Evolutionary conservation across 2,329 filamentous ascomycete genomes (phyloP).

Genomic region (Epichloe elymi): DNA sequence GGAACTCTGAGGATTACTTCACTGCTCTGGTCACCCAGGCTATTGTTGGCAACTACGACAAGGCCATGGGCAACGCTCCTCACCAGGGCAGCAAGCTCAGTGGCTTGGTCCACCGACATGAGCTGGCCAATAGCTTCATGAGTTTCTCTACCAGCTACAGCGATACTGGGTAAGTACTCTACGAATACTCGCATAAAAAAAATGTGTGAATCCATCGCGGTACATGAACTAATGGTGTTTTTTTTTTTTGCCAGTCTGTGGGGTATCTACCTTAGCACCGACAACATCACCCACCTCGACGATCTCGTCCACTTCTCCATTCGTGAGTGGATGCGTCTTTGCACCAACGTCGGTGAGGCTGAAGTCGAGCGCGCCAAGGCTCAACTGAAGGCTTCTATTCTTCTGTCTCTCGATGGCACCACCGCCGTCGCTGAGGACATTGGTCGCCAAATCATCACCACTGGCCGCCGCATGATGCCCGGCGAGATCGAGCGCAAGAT

Average conservation of each 20-base stretch:
- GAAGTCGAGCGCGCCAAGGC: slow-evolving; percentile 98
- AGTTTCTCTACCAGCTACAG: slow-evolving; percentile 99
- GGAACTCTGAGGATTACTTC: slow-evolving; percentile 99
- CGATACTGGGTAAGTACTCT: slow-evolving; percentile 72
- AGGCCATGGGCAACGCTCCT: slow-evolving; percentile 92
- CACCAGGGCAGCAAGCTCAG: slow-evolving; percentile 98
- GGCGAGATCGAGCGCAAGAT: slow-evolving; percentile 92
- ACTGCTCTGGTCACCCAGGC: slow-evolving; percentile 94
- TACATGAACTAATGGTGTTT: neutral
- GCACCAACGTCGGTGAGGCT: slow-evolving; percentile 71
- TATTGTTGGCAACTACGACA: slow-evolving; percentile 99
- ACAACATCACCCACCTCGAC: slow-evolving; percentile 76
- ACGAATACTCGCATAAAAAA: neutral
- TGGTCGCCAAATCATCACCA: slow-evolving; percentile 95
- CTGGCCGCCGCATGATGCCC: slow-evolving; percentile 78
- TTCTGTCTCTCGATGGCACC: slow-evolving; percentile 92
- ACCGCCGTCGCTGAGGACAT: slow-evolving; percentile 97
- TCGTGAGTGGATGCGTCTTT: slow-evolving; percentile 94
- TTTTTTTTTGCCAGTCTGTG: slow-evolving; percentile 55
- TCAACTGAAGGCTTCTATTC: slow-evolving; percentile 95
- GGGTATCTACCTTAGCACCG: slow-evolving; percentile 97
- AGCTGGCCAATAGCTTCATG: slow-evolving; percentile 99
- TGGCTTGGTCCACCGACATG: slow-evolving; percentile 84
- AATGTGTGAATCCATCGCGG: neutral
- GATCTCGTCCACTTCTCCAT: slow-evolving; percentile 97